These are phyloP conservation scores for Albugo laibachii DNA, from an alignment of 352 stramenopile species.

Conservation along the genomic window DNA sequence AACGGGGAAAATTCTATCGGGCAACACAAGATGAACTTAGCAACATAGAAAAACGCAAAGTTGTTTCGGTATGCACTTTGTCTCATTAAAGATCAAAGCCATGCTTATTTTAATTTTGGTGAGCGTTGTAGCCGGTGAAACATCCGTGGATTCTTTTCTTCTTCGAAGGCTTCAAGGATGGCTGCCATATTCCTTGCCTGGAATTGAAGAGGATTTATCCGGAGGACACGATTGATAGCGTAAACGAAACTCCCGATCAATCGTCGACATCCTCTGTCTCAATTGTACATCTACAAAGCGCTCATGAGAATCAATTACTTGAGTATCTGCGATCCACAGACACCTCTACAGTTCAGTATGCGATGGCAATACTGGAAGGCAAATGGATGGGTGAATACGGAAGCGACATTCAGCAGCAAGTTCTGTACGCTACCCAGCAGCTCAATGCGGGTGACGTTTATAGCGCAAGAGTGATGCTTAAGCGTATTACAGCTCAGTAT, in stretches of 20 bases:
- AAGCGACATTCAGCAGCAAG: constrained; percentile 14
- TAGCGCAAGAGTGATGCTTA: constrained; percentile 20
- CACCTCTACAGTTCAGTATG: constrained; percentile 47
- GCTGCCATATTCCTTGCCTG: constrained; percentile 33
- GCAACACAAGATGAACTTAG: too few relatives aligned
- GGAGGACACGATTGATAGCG: constrained; percentile 15
- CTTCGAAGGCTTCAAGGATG: constrained; percentile 52
- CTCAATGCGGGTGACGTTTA: constrained; percentile 16
- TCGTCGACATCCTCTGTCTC: constrained; percentile 9
- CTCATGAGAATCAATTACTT: constrained; percentile 38
- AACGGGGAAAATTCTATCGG: too few relatives aligned
- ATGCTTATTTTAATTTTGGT: background rate
- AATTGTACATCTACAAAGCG: constrained; percentile 51
- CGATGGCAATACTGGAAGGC: constrained; percentile 40
- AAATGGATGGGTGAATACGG: constrained; percentile 47
- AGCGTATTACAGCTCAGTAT: constrained; percentile 22
- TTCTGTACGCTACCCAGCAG: constrained; percentile 13
- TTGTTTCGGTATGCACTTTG: too few relatives aligned
- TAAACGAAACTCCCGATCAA: background rate
- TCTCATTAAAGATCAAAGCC: too few relatives aligned
- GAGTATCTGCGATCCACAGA: constrained; percentile 46
- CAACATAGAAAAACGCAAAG: too few relatives aligned
- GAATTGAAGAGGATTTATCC: constrained; percentile 40
- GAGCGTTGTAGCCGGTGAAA: constrained; percentile 18
- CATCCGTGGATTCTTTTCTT: constrained; percentile 48